Base-by-base conservation (phyloP, 2,329 filamentous ascomycete species). In the Neofusicoccum sp. region DNA sequence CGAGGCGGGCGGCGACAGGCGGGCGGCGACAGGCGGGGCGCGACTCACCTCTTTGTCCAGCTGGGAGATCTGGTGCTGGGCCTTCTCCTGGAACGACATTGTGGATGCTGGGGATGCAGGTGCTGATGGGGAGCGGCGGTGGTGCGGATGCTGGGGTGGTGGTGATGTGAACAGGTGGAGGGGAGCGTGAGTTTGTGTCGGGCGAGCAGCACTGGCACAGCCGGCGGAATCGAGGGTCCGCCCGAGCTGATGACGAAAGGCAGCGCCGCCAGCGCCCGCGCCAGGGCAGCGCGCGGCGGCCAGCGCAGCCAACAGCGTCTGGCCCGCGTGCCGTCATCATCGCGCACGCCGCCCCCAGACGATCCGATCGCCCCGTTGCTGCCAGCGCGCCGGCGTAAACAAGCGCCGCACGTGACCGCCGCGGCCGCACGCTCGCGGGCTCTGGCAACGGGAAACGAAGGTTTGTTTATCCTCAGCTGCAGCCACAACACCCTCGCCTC, bases 11-110 rank as follows among this genome's bases (percentile, higher is more conserved):
- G 40, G 44, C 38, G 45, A 41, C 30, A 24, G 26, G 51, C 24
- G 28, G 58, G 54, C 60, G 65, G 65, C 61, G 60, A 79, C n/a
- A n/a, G n/a, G n/a, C n/a, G n/a, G n/a, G n/a, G n/a, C n/a, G n/a
- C 28, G n/a, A 63, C 85, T 67, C 79, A 93, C 90, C 87, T 92
- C 89, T 73, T 87, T 88, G 80, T 96, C 91, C 79, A 96, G 87
- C 80, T 88, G 84, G 69, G 85, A 84, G 73, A 95, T 83, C 72
- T 91, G 88, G 71, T 89, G 83, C 77, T 91, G 88, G 67, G 88
- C 85, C 77, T 87, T 87, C 71, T 91, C 89, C 78, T 91, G 89
- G 69, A 87, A 82, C 76, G 87, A 88, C 88, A 91, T 91, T 69
- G 71, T 84, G 76, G 69, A 66, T 65, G 59, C 44, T 62, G 61